Percentiles rank a stretch among this genome's conserved stretches.
Evolutionary conservation across 129 eudicot species (phyloP).

Genomic region (Chrysanthemum makinoi): DNA sequence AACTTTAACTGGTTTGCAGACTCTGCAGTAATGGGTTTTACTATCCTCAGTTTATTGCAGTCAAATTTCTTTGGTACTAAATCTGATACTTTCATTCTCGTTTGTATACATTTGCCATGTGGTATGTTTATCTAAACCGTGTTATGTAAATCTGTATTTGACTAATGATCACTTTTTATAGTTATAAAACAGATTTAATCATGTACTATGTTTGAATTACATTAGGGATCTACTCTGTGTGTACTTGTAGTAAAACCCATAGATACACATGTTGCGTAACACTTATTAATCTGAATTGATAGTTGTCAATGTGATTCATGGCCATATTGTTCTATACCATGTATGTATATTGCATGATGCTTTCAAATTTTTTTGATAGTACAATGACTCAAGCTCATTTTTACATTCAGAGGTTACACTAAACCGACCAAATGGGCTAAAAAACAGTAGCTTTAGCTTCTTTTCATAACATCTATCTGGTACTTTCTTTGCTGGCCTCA

Average conservation of each 20-base stretch:
- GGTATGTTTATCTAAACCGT: constrained; percentile 2
- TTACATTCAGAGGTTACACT: not conserved
- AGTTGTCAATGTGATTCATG: not conserved
- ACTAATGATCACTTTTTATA: constrained; percentile 3
- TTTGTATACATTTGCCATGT: constrained; percentile 8
- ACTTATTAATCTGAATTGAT: not conserved
- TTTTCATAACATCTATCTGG: not conserved
- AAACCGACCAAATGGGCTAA: not conserved
- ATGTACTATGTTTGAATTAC: not conserved
- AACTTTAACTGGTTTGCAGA: constrained; percentile 9
- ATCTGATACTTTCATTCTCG: not conserved
- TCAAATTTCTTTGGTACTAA: constrained; percentile 1
- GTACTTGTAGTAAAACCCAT: too few species aligned
- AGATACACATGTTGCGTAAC: not conserved
- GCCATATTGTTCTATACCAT: not conserved
- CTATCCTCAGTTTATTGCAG: not conserved
- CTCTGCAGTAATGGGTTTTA: not conserved
- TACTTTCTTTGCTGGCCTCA: constrained; percentile 9
- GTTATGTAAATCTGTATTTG: constrained; percentile 5
- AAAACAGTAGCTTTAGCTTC: not conserved
- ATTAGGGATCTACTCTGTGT: not conserved
- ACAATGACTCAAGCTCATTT: not conserved
- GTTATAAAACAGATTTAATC: not conserved
- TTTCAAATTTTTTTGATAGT: constrained; percentile 5
- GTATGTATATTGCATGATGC: not conserved